Percentiles rank a stretch among this genome's conserved stretches.
phyloP scores from a whole-genome alignment of 331 rosid genomes.

The Stylosanthes scabra region DNA sequence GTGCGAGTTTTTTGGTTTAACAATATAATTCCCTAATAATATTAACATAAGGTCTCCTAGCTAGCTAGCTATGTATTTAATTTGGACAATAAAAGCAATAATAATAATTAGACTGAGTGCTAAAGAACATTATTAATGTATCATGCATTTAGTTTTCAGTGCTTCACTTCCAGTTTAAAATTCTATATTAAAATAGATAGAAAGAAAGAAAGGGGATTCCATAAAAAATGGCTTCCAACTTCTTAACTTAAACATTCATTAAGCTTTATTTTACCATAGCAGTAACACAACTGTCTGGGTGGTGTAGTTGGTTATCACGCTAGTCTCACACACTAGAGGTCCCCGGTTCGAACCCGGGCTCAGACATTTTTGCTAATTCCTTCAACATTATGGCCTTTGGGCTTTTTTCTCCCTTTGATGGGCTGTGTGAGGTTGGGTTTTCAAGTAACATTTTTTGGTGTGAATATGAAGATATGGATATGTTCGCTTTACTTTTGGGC shows the following conservation, averaged over 20 bases:
- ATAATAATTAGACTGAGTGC: too few relatives aligned
- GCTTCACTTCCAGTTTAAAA: neutral
- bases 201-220: neutral
- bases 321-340: conserved; percentile 83
- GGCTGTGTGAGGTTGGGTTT: too few relatives aligned
- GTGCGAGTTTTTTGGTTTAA: too few relatives aligned
- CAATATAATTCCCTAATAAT: neutral
- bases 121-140: neutral
- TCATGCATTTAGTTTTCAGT: neutral
- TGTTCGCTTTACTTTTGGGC: neutral
- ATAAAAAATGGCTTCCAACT: too few relatives aligned
- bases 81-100: too few relatives aligned
- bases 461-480: too few relatives aligned
- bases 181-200: neutral
- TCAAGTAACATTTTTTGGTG: too few relatives aligned
- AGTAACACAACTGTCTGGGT: conserved; percentile 56
- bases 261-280: too few relatives aligned
- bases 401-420: too few relatives aligned
- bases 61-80: too few relatives aligned
- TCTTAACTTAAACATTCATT: neutral
- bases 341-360: conserved; percentile 82
- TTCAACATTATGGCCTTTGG: too few relatives aligned
- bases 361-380: conserved; percentile 43
- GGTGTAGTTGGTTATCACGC: conserved; percentile 85
- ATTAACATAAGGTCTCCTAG: too few relatives aligned